These are phyloP conservation scores for Allium sativum DNA, from an alignment of 106 monocot genomes.

Conservation along the genomic window DNA sequence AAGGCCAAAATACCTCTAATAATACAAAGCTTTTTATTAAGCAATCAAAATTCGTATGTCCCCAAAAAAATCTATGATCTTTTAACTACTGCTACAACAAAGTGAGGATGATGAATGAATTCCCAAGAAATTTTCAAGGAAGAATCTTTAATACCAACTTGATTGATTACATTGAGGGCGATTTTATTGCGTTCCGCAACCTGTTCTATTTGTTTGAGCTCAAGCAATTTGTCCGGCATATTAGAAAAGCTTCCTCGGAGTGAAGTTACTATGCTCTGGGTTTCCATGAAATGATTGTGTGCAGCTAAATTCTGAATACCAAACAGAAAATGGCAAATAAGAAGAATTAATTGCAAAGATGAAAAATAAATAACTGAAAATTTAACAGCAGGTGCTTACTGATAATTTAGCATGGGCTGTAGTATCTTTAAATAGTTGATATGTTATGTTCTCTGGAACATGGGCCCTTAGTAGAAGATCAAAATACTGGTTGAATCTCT, in stretches of 20 bases:
- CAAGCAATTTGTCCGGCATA: slow-evolving; percentile 46
- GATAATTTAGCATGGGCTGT: slow-evolving; percentile 37
- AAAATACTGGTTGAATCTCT: slow-evolving; percentile 95
- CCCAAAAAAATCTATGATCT: slow-evolving; percentile 28
- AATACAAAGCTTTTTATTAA: slow-evolving; percentile 20
- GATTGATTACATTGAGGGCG: slow-evolving; percentile 64
- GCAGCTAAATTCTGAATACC: slow-evolving; percentile 33
- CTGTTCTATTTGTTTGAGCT: slow-evolving; percentile 71
- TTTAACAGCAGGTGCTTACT: slow-evolving; percentile 31
- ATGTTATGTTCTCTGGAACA: slow-evolving; percentile 69
- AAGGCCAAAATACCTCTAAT: slow-evolving; percentile 2
- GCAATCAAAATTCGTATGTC: slow-evolving; percentile 27
- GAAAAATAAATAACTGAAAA: neutral
- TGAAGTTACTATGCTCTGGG: slow-evolving; percentile 40
- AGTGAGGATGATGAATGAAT: slow-evolving; percentile 69
- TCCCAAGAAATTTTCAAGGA: slow-evolving; percentile 63
- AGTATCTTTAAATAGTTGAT: slow-evolving; percentile 62
- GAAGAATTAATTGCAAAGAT: neutral
- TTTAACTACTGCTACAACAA: slow-evolving; percentile 77
- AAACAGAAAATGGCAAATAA: neutral
- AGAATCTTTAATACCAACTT: slow-evolving; percentile 38
- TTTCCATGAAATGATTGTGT: slow-evolving; percentile 70
- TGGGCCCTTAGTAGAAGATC: slow-evolving; percentile 87
- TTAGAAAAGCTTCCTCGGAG: slow-evolving; percentile 55
- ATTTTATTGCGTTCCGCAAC: slow-evolving; percentile 81